Evolutionary conservation across 2,329 filamentous ascomycete genomes (phyloP).

Genomic region (Lizonia empirigonia): DNA sequence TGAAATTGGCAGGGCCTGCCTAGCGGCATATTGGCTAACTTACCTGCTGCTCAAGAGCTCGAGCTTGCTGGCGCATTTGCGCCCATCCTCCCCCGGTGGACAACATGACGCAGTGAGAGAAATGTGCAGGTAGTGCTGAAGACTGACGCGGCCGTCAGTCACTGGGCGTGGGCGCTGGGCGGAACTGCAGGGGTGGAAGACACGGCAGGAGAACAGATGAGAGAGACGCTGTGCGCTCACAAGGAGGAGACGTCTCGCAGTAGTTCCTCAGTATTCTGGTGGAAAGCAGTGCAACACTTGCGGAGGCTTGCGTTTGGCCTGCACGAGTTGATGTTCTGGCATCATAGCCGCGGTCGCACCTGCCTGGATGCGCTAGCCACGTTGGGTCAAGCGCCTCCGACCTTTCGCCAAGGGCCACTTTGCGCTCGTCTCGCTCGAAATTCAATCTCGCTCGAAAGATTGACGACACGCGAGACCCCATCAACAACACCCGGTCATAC

Average conservation of each 20-base stretch:
- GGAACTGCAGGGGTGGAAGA: not conserved
- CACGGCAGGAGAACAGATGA: not conserved
- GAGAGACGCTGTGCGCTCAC: no score
- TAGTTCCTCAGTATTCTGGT: no score
- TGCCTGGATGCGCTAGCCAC: constrained; percentile 7
- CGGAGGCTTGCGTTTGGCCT: not conserved
- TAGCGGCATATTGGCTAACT: constrained; percentile 17
- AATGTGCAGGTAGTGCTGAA: not conserved
- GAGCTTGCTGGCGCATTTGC: constrained; percentile 89
- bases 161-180: not conserved
- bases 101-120: constrained; percentile 36
- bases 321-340: constrained; percentile 24
- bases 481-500: constrained; percentile 44
- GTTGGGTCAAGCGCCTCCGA: not conserved
- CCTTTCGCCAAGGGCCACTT: constrained; percentile 24
- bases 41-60: constrained; percentile 89
- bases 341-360: constrained; percentile 25
- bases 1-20: constrained; percentile 25
- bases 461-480: constrained; percentile 49
- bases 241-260: not conserved
- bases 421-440: constrained; percentile 28
- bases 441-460: constrained; percentile 30
- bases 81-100: constrained; percentile 70
- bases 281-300: not conserved
- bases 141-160: not conserved